Evolutionary conservation across 163 green algal genomes (phyloP).

Genomic region (Smithsoniella earleae): DNA sequence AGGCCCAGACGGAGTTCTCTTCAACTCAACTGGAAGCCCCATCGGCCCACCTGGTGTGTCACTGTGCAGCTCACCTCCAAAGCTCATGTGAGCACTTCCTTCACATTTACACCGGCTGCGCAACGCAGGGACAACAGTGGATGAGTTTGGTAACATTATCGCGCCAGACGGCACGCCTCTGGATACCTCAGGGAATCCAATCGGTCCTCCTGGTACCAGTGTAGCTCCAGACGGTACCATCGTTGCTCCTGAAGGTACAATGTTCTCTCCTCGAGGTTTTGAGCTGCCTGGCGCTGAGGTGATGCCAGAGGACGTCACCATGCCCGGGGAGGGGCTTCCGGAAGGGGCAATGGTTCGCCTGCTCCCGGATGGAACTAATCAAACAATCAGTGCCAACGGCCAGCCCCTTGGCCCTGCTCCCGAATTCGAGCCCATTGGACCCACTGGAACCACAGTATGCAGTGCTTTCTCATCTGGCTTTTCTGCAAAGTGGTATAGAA

Average conservation of each 20-base stretch:
- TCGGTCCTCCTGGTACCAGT: neutral
- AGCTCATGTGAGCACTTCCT: too few species aligned
- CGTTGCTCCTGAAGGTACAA: neutral
- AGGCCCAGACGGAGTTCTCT: neutral
- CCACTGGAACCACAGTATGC: neutral
- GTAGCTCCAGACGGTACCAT: neutral
- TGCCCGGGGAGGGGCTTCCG: neutral
- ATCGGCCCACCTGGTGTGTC: neutral
- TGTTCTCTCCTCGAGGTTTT: neutral
- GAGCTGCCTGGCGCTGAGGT: too few species aligned
- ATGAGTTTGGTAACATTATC: constrained; percentile 11
- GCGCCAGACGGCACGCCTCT: neutral
- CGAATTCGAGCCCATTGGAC: neutral
- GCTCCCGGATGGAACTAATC: constrained; percentile 16
- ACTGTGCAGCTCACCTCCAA: too few species aligned
- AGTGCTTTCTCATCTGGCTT: neutral
- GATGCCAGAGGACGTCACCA: neutral
- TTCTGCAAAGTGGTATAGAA: neutral
- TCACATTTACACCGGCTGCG: too few species aligned
- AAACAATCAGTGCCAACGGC: neutral
- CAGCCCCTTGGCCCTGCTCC: neutral
- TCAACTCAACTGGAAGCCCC: neutral
- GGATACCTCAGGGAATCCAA: neutral
- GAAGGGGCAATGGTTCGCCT: neutral
- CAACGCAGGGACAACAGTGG: neutral